Evolutionary conservation across 73 alveolate species (phyloP), one percentile per base, ranked within the genome.

Genomic region (Loxodes magnus): DNA sequence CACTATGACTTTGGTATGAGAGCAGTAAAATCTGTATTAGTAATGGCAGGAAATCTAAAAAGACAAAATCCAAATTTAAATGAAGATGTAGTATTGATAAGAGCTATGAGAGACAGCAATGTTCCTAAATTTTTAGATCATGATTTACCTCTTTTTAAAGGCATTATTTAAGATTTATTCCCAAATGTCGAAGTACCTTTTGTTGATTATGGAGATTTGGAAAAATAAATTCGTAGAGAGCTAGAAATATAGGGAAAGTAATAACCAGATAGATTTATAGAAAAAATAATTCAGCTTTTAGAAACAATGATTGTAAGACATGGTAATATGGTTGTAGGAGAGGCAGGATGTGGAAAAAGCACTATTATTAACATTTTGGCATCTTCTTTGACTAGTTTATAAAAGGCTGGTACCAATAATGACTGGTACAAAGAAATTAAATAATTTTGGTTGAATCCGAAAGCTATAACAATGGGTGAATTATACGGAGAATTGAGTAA

Each of bases 321-420:
- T 62, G 99, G 99, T 34, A 93, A 78, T 78, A 95, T 95, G 99
- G 80, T 95, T 64, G 99, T 95, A 2, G 99, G 99, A 6, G 77
- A 78, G 20, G 88, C 99, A 3, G 96, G 97, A 36, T 88, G 96
- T 14, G 99, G 99, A 19, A 95, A 95, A 56, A 90, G 99, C 15
- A 88, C 98, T 31, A 77, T 84, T 54, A 67, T 76, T 64, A 87
- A 84, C 69, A 79, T 92, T 35, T 69, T 95, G 28, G 88, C 97
- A 36, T 86, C 79, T 60, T 93, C 99, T 5, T 75, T 95, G 57
- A 76, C 95, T 27, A 83, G 87, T 65, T 74, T 95, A 36, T 79
- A 80, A 43, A 74, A 83, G 75, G 59, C 52, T 52, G 17, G 31
- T 22, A 31, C 44, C n/a, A 46, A 46, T n/a, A 41, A 46, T 28